Evolutionary conservation across 2,329 filamentous ascomycete species (phyloP).

Genomic region (Nemania sp.): DNA sequence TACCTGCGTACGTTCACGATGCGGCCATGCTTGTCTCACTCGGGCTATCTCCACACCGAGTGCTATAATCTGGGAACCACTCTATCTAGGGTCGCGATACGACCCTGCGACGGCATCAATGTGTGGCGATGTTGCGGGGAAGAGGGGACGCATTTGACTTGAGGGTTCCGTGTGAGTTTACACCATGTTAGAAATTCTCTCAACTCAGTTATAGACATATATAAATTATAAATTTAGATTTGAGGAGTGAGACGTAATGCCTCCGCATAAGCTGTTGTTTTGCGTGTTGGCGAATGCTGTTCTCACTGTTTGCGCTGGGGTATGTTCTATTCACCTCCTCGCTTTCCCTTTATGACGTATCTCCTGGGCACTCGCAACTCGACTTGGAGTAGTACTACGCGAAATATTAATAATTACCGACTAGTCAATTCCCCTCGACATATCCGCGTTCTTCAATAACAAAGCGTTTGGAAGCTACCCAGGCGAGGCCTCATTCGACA

Average conservation of each 20-base stretch:
- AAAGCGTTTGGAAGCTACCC: slow-evolving; percentile 59
- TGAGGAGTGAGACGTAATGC: not conserved
- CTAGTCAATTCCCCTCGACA: slow-evolving; percentile 50
- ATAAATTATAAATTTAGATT: not conserved
- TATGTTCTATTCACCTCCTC: slow-evolving; percentile 3
- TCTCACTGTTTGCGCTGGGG: not conserved
- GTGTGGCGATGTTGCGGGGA: slow-evolving; percentile 1
- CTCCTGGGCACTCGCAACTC: not conserved
- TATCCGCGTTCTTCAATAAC: slow-evolving; percentile 59
- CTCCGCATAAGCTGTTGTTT: slow-evolving; percentile 2
- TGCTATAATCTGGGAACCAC: not conserved
- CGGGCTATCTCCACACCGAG: slow-evolving; percentile 25
- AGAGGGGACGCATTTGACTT: not conserved
- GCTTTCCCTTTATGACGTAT: not conserved
- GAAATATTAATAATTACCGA: slow-evolving; percentile 15
- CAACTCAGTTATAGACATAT: not conserved
- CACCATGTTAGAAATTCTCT: not conserved
- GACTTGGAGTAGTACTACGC: not conserved
- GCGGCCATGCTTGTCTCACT: not conserved
- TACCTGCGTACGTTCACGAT: not conserved
- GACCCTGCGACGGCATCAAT: not conserved
- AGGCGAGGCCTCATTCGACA: slow-evolving; percentile 61
- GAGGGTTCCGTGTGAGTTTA: not conserved
- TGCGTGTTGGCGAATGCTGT: not conserved
- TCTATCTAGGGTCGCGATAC: slow-evolving; percentile 13